Evolutionary conservation across 208 protist species (phyloP).

Genomic region (Acanthamoeba healyi): DNA sequence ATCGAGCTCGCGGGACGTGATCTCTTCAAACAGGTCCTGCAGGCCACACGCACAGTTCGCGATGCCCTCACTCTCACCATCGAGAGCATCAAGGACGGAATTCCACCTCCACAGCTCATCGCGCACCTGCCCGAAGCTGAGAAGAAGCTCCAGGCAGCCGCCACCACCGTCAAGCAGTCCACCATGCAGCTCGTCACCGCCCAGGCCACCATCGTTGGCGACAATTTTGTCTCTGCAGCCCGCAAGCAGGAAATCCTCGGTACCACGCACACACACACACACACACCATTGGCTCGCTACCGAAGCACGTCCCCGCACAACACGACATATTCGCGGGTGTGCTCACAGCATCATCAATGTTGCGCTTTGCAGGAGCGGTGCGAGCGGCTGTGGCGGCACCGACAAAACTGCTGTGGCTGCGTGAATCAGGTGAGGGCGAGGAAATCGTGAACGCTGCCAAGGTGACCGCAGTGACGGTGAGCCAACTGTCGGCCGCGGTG

Average conservation of each 20-base stretch:
- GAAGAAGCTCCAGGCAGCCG: constrained; percentile 45
- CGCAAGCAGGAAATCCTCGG: constrained; percentile 68
- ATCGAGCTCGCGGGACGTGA: constrained; percentile 44
- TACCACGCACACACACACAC: not conserved
- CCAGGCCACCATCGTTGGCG: constrained; percentile 64
- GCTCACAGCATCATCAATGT: too few relatives aligned
- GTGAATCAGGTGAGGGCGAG: constrained; percentile 55
- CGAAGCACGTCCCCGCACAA: not conserved
- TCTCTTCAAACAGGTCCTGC: constrained; percentile 60
- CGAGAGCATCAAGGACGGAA: constrained; percentile 53
- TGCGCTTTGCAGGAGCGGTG: not conserved
- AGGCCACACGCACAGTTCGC: constrained; percentile 37
- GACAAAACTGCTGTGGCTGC: constrained; percentile 51
- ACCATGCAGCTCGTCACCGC: constrained; percentile 69
- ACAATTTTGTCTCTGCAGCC: constrained; percentile 48
- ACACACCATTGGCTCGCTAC: too few relatives aligned
- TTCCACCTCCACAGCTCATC: constrained; percentile 15
- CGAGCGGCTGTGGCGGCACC: constrained; percentile 39
- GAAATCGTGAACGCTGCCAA: constrained; percentile 68
- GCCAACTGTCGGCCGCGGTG: constrained; percentile 60
- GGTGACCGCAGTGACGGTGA: constrained; percentile 57
- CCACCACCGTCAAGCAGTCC: constrained; percentile 71
- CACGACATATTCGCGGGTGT: not conserved
- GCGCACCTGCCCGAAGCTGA: constrained; percentile 40
- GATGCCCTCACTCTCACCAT: constrained; percentile 13